Evolutionary conservation across 495 filamentous ascomycete genomes (phyloP).

Genomic region (Amphirosellinia nigrospora): DNA sequence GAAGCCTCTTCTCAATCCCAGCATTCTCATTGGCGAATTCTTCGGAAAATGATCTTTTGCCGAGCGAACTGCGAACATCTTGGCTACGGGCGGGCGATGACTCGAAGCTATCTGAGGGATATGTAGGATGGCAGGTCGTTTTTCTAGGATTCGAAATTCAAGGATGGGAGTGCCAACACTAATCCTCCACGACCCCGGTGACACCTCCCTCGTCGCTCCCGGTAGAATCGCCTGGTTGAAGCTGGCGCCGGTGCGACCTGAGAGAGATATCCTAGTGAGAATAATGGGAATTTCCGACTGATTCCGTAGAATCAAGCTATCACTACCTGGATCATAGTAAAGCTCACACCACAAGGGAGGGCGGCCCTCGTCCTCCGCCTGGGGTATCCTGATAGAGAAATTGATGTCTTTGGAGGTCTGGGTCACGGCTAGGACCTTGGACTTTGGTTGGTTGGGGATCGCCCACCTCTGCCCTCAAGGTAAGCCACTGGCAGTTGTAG

Average conservation of each 20-base stretch:
- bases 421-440: slow-evolving; percentile 56
- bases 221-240: slow-evolving; percentile 49
- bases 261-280: slow-evolving; percentile 43
- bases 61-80: slow-evolving; percentile 44
- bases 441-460: slow-evolving; percentile 47
- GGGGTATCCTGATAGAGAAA: slow-evolving; percentile 55
- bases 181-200: slow-evolving; percentile 56
- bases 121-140: slow-evolving; percentile 43
- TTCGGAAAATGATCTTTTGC: slow-evolving; percentile 52
- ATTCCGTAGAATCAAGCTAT: slow-evolving; percentile 55
- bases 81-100: slow-evolving; percentile 35
- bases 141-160: slow-evolving; percentile 58
- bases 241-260: slow-evolving; percentile 35
- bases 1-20: slow-evolving; percentile 45
- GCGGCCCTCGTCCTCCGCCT: slow-evolving; percentile 43
- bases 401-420: slow-evolving; percentile 57
- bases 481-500: slow-evolving; percentile 51
- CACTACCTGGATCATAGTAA: slow-evolving; percentile 57
- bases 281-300: slow-evolving; percentile 52
- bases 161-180: slow-evolving; percentile 51
- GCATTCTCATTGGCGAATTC: slow-evolving; percentile 36
- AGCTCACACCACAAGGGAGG: slow-evolving; percentile 55
- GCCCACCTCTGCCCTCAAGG: slow-evolving; percentile 51
- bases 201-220: slow-evolving; percentile 45
- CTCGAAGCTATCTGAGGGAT: slow-evolving; percentile 31